Percentiles rank a stretch among this genome's conserved stretches.
phyloP scores from a whole-genome alignment of 2,329 filamentous ascomycete species.

The Lachnellula hyalina region DNA sequence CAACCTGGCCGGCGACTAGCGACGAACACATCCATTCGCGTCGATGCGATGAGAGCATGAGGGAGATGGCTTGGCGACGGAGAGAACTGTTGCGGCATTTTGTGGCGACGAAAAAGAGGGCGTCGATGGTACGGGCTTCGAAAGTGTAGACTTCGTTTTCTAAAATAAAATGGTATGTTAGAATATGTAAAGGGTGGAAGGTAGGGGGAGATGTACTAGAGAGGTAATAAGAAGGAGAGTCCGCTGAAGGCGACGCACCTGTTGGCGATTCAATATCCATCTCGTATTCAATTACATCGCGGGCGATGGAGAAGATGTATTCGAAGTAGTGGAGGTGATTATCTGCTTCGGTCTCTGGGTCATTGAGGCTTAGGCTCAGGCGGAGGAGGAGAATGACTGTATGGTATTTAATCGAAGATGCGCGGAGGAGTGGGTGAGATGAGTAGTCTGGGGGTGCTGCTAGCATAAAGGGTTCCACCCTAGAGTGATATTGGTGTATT shows the following conservation, averaged over 20 bases:
- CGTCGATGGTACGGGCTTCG: conserved; percentile 48
- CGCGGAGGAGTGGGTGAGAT: conserved; percentile 13
- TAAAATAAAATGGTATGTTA: background rate
- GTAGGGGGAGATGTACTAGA: background rate
- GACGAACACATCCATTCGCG: conserved; percentile 63
- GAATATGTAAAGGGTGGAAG: background rate
- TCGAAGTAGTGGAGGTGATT: conserved; percentile 44
- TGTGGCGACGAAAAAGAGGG: conserved; percentile 58
- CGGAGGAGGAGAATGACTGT: conserved; percentile 8
- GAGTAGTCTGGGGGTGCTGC: conserved; percentile 46
- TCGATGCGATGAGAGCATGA: conserved; percentile 54
- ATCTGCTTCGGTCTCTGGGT: conserved; percentile 14
- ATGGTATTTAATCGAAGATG: conserved; percentile 10
- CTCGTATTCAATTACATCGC: conserved; percentile 42
- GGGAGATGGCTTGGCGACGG: conserved; percentile 54
- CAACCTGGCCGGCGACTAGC: conserved; percentile 16
- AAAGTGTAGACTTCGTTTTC: conserved; percentile 15
- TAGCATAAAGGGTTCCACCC: conserved; percentile 34
- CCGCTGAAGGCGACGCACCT: background rate
- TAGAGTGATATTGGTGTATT: conserved; percentile 7
- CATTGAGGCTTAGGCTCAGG: conserved; percentile 10
- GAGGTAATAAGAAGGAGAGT: too few species aligned
- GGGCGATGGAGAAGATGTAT: conserved; percentile 43
- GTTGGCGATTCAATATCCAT: background rate
- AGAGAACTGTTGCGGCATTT: conserved; percentile 54